phyloP scores from a whole-genome alignment of 2,329 filamentous ascomycete species.

The Colletotrichum cereale region DNA sequence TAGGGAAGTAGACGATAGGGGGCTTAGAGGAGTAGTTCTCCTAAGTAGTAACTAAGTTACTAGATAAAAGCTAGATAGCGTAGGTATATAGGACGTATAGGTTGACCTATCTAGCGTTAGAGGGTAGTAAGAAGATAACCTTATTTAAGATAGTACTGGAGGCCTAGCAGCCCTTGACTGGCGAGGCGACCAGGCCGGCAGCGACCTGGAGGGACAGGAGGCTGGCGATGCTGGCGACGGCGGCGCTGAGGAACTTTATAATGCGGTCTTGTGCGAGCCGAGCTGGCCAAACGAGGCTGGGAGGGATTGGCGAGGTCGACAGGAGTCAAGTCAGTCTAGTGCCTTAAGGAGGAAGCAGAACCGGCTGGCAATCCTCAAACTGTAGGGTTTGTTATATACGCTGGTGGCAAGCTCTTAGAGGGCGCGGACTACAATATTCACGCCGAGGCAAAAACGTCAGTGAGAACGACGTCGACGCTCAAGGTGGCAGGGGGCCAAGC shows the following conservation, averaged over 20 bases:
- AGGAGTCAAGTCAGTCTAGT: background rate
- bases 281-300: background rate
- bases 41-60: slow-evolving; percentile 65
- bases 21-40: slow-evolving; percentile 70
- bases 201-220: slow-evolving; percentile 27
- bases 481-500: slow-evolving; percentile 7
- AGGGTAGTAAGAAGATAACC: slow-evolving; percentile 57
- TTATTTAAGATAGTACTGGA: slow-evolving; percentile 44
- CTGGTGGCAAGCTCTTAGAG: background rate
- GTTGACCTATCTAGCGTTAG: slow-evolving; percentile 56
- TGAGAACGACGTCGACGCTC: slow-evolving; percentile 11
- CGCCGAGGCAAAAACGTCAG: slow-evolving; percentile 21
- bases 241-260: slow-evolving; percentile 34
- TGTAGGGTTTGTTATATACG: slow-evolving; percentile 27
- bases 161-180: slow-evolving; percentile 34
- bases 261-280: background rate
- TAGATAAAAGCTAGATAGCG: slow-evolving; percentile 56
- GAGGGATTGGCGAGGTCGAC: background rate
- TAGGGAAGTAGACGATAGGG: slow-evolving; percentile 66
- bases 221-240: slow-evolving; percentile 29
- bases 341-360: background rate
- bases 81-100: slow-evolving; percentile 60
- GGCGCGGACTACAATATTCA: background rate
- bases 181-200: slow-evolving; percentile 29
- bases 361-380: background rate